phyloP scores from a whole-genome alignment of 495 filamentous ascomycete species.

The Amphirosellinia nigrospora region DNA sequence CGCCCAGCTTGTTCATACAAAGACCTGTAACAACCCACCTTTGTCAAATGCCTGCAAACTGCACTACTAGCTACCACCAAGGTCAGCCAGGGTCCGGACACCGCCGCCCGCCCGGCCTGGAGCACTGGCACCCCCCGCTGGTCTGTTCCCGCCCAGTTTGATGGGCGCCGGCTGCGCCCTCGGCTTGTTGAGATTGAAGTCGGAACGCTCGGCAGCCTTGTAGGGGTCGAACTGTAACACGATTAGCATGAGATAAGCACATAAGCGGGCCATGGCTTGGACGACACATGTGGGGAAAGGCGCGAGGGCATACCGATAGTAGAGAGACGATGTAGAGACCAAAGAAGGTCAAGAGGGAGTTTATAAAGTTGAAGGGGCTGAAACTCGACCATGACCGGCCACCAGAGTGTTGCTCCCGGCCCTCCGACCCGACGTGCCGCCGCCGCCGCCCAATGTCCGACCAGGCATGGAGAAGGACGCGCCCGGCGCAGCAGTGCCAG shows the following conservation, averaged over 20 bases:
- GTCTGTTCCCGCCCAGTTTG: slow-evolving; percentile 27
- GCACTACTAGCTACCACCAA: slow-evolving; percentile 30
- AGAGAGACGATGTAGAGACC: slow-evolving; percentile 66
- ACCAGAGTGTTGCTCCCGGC: slow-evolving; percentile 35
- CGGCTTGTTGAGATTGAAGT: slow-evolving; percentile 63
- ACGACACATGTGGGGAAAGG: neutral
- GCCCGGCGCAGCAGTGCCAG: slow-evolving; percentile 53
- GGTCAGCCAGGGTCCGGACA: slow-evolving; percentile 53
- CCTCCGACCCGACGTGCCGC: slow-evolving; percentile 26
- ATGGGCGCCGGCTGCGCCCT: slow-evolving; percentile 31
- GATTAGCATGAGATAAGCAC: neutral
- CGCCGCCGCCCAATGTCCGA: slow-evolving; percentile 41
- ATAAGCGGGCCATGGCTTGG: neutral
- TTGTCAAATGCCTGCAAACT: neutral
- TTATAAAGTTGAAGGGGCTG: slow-evolving; percentile 48
- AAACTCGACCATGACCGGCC: slow-evolving; percentile 47
- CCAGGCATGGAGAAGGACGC: slow-evolving; percentile 50
- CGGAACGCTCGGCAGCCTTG: slow-evolving; percentile 64
- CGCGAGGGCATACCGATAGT: slow-evolving; percentile 51
- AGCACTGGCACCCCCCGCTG: slow-evolving; percentile 32
- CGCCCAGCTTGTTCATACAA: slow-evolving; percentile 14
- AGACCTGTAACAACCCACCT: slow-evolving; percentile 5
- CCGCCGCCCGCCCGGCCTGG: slow-evolving; percentile 36
- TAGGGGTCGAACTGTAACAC: slow-evolving; percentile 66
- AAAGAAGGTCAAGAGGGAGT: slow-evolving; percentile 59